Conservation (phyloP, 331 rosid genomes). For the Acacia pycnantha region DNA sequence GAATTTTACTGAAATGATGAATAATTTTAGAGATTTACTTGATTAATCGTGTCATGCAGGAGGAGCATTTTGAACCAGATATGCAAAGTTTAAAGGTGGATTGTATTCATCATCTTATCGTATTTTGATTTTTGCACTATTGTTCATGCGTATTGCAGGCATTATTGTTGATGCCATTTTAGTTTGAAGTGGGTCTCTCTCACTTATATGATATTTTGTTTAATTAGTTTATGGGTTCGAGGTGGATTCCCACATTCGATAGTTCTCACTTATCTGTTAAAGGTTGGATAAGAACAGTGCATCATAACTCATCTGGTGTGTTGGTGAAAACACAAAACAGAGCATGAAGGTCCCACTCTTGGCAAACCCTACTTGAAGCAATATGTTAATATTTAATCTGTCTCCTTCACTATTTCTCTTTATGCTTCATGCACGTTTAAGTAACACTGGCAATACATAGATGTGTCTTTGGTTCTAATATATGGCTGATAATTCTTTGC, state of each 20-base stretch:
- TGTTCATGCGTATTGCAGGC: background rate
- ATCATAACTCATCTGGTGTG: background rate
- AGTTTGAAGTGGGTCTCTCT: background rate
- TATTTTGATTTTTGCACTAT: background rate
- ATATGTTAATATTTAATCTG: background rate
- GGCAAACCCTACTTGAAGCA: background rate
- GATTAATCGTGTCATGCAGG: slow-evolving; percentile 25
- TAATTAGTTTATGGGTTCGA: background rate
- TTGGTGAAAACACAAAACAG: background rate
- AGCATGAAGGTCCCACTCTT: background rate
- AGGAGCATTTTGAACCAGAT: background rate
- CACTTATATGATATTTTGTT: slow-evolving; percentile 1
- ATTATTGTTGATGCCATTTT: background rate
- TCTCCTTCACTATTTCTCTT: background rate
- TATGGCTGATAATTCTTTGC: background rate
- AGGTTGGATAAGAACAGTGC: background rate
- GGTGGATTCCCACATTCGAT: background rate
- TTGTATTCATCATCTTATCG: slow-evolving; percentile 4
- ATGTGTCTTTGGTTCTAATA: background rate
- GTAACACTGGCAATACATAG: background rate
- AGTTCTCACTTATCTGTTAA: slow-evolving; percentile 15
- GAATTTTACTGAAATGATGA: background rate
- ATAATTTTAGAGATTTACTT: too few relatives aligned
- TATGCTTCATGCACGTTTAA: slow-evolving; percentile 7
- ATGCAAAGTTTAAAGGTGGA: background rate